These are phyloP conservation scores for Agarophyton chilense DNA, from an alignment of 23 red algal species.

Conservation along the genomic window DNA sequence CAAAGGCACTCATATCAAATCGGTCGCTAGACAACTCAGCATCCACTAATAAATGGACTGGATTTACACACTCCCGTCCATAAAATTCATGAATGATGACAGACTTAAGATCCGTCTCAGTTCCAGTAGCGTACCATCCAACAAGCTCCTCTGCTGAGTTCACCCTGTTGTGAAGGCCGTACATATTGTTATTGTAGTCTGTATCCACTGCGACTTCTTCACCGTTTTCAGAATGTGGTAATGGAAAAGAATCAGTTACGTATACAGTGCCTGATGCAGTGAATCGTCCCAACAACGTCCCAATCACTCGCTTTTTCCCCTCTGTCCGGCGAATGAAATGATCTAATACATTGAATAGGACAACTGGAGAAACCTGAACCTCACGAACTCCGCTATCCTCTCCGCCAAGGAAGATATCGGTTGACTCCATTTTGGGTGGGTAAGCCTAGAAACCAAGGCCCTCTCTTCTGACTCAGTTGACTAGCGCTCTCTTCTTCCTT, in stretches of 20 bases:
- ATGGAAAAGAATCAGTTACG: conserved; percentile 78
- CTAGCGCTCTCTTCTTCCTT: neutral
- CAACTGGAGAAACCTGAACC: conserved; percentile 81
- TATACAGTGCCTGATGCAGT: conserved; percentile 60
- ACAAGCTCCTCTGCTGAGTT: conserved; percentile 70
- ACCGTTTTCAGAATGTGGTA: conserved; percentile 76
- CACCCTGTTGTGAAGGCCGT: conserved; percentile 71
- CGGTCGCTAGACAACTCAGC: conserved; percentile 65
- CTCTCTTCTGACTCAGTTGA: neutral
- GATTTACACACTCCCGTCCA: conserved; percentile 69
- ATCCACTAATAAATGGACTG: conserved; percentile 87
- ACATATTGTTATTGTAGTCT: conserved; percentile 80
- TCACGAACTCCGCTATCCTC: conserved; percentile 68
- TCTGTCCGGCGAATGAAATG: conserved; percentile 74
- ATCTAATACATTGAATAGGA: conserved; percentile 82
- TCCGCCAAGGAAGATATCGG: conserved; percentile 77
- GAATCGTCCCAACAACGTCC: conserved; percentile 72
- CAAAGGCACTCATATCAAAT: conserved; percentile 64
- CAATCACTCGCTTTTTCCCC: conserved; percentile 78
- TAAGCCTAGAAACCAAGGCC: neutral
- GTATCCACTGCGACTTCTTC: conserved; percentile 87
- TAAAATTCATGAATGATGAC: conserved; percentile 95
- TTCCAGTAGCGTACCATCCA: conserved; percentile 91
- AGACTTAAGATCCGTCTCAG: conserved; percentile 82
- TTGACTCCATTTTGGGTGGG: conserved; percentile 49